Evolutionary conservation across 2,329 filamentous ascomycete species (phyloP).

Genomic region (Colletotrichum sp.): DNA sequence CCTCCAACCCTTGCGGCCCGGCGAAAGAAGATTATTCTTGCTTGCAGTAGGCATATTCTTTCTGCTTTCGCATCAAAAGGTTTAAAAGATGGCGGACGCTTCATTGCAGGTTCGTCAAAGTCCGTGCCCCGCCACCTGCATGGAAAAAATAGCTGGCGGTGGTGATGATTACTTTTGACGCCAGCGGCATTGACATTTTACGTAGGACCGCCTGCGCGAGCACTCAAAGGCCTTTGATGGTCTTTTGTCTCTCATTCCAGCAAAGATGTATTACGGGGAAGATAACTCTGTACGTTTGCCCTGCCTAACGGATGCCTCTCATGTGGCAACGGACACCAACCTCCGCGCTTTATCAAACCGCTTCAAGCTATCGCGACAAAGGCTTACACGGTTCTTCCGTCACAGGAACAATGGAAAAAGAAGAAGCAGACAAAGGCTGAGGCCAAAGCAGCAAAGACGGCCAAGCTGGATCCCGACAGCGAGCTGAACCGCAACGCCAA

Average conservation of each 20-base stretch:
- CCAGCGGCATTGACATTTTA: conserved; percentile 4
- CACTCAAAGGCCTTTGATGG: conserved; percentile 83
- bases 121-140: conserved; percentile 22
- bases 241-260: conserved; percentile 84
- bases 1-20: background rate
- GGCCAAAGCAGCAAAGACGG: conserved; percentile 80
- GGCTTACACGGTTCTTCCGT: background rate
- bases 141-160: background rate
- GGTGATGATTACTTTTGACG: background rate
- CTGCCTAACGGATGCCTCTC: background rate
- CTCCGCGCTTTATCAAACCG: background rate
- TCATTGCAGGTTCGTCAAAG: conserved; percentile 51
- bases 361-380: background rate
- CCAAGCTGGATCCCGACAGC: conserved; percentile 90
- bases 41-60: background rate
- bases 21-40: background rate
- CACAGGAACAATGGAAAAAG: conserved; percentile 88
- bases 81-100: conserved; percentile 45
- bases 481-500: conserved; percentile 82
- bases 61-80: background rate
- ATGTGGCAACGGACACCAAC: background rate
- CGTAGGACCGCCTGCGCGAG: conserved; percentile 26
- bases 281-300: conserved; percentile 75
- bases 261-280: conserved; percentile 88
- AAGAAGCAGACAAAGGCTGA: conserved; percentile 97